phyloP scores from a whole-genome alignment of 2,329 filamentous ascomycete genomes.

The Fusarium neocosmosporiellum region DNA sequence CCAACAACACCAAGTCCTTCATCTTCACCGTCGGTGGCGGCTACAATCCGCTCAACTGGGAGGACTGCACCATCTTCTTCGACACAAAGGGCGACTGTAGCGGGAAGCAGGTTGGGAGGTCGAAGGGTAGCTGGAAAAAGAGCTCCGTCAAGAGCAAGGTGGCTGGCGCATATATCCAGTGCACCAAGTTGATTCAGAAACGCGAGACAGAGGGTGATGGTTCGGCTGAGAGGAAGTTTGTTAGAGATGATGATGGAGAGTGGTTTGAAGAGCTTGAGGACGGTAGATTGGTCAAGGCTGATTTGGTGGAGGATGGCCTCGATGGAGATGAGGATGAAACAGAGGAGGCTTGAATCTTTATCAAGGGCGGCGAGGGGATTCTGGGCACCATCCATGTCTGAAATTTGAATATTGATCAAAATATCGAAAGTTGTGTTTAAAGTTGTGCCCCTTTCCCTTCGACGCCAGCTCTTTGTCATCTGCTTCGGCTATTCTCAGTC shows the following conservation, averaged over 20 bases:
- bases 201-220: background rate
- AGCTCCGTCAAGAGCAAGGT: background rate
- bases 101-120: background rate
- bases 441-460: background rate
- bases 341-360: background rate
- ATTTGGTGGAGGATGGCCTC: background rate
- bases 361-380: background rate
- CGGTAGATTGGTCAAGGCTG: background rate
- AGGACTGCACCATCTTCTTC: background rate
- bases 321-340: background rate
- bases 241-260: background rate
- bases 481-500: background rate
- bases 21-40: background rate
- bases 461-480: background rate
- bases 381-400: no score
- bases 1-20: background rate
- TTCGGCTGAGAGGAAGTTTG: background rate
- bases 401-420: background rate
- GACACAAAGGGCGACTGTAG: background rate
- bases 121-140: background rate
- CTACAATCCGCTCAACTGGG: background rate
- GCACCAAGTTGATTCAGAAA: background rate
- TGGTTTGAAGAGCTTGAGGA: background rate
- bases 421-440: background rate
- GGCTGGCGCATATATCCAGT: background rate